These are phyloP conservation scores for Fonsecaea erecta DNA, from an alignment of 2,329 filamentous ascomycete species.

Conservation along the genomic window DNA sequence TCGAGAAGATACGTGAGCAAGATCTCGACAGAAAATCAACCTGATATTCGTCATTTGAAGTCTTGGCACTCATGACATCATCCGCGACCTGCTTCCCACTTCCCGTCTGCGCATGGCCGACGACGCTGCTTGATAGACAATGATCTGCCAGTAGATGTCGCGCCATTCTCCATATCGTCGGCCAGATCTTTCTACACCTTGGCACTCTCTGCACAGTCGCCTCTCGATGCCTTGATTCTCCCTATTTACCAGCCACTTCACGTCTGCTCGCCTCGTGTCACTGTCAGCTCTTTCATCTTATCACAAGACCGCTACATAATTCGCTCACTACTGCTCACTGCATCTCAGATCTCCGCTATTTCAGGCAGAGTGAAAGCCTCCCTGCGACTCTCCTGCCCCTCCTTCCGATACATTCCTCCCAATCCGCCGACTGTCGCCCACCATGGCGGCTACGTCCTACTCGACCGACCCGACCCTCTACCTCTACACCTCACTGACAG, in stretches of 20 bases:
- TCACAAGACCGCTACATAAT: constrained; percentile 13
- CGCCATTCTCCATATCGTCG: background rate
- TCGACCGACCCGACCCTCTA: constrained; percentile 73
- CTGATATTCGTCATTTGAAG: constrained; percentile 3
- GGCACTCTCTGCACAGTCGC: background rate
- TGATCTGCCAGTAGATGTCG: background rate
- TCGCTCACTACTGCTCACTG: constrained; percentile 1
- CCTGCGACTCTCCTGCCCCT: background rate
- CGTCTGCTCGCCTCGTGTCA: background rate
- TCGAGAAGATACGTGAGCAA: background rate
- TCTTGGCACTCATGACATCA: constrained; percentile 12
- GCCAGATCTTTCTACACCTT: background rate
- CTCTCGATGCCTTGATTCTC: background rate
- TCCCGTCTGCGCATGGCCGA: too few species aligned
- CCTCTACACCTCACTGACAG: constrained; percentile 94
- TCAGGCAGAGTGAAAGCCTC: background rate
- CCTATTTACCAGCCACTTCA: background rate
- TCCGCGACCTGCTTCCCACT: background rate
- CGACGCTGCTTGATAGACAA: too few species aligned
- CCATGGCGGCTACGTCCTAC: constrained; percentile 31
- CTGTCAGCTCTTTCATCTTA: constrained; percentile 5
- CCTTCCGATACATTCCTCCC: background rate
- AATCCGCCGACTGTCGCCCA: constrained; percentile 4
- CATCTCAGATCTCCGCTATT: background rate
- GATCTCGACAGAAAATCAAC: too few species aligned